phyloP scores from a whole-genome alignment of 2,329 filamentous ascomycete genomes.

The Seiridium cupressi region DNA sequence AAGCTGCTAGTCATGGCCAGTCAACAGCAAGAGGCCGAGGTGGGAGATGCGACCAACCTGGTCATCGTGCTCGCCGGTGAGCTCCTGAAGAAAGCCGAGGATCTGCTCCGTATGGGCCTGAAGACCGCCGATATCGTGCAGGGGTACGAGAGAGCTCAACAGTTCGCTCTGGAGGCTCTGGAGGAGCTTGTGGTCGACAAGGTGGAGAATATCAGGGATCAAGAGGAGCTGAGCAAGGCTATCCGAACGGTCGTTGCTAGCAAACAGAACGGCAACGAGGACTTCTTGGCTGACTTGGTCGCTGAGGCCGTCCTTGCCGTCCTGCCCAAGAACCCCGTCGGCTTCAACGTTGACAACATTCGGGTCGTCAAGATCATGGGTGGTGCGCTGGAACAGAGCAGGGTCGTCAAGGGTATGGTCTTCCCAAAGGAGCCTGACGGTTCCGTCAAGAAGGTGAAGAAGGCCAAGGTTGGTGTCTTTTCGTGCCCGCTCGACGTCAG shows the following conservation, averaged over 20 bases:
- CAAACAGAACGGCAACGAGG: slow-evolving; percentile 94
- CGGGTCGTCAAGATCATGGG: slow-evolving; percentile 99
- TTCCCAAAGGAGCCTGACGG: slow-evolving; percentile 96
- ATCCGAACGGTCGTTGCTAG: slow-evolving; percentile 93
- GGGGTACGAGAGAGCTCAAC: slow-evolving; percentile 93
- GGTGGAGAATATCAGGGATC: slow-evolving; percentile 78
- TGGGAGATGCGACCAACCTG: slow-evolving; percentile 97
- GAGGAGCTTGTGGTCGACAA: slow-evolving; percentile 91
- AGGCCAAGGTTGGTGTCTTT: slow-evolving; percentile 95
- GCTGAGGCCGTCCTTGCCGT: slow-evolving; percentile 83
- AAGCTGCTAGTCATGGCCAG: slow-evolving; percentile 98
- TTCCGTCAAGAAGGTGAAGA: slow-evolving; percentile 81
- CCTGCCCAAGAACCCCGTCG: slow-evolving; percentile 88
- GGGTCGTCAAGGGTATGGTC: slow-evolving; percentile 96
- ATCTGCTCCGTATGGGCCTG: slow-evolving; percentile 91
- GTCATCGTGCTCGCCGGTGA: slow-evolving; percentile 96
- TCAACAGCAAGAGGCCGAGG: slow-evolving; percentile 98
- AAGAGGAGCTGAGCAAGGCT: slow-evolving; percentile 87
- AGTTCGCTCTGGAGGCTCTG: slow-evolving; percentile 78
- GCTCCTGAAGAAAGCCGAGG: slow-evolving; percentile 94
- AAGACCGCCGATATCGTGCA: slow-evolving; percentile 98
- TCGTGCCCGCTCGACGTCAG: slow-evolving; percentile 93
- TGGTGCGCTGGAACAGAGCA: slow-evolving; percentile 88
- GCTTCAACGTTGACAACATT: slow-evolving; percentile 99
- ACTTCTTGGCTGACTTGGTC: slow-evolving; percentile 81